Evolutionary conservation across 1,284 basidiomycete species (phyloP), one percentile per base, ranked within the genome.

Genomic region (Schizophyllum amplum): DNA sequence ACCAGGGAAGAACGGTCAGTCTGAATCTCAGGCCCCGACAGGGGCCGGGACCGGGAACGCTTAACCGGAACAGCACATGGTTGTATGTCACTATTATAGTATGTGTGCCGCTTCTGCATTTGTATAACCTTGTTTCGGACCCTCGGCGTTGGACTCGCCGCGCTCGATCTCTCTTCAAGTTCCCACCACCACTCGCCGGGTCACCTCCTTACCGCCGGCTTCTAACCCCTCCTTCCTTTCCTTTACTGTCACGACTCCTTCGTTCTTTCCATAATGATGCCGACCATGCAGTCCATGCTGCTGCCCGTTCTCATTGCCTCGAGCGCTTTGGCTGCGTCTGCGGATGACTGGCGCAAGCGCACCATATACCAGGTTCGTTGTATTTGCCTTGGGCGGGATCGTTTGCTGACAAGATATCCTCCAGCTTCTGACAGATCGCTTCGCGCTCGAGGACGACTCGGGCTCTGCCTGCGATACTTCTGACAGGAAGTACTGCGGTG

Each of bases 381-480:
- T 27, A 11, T 23, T n/a, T 24, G 5, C 26, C 22, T 11, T 21
- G 25, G 46, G 25, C 24, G n/a, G 25, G 49, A 22, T 22, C 4
- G 9, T 4, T 2, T 21, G 26, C 54, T 61, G 54, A 55, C 49
- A 46, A n/a, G n/a, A 4, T 50, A 50, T 21, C 47, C 23, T 27
- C 25, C 57, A 71, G 70, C 66, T 91, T 58, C 75, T 92, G 55
- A 89, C 86, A 1, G 90, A 92, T 69, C 81, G 89, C 42, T 92
- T 87, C 65, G 85, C 87, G 6, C 77, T 77, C 59, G 67, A 77
- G 4, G 60, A 64, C 51, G 56, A 64, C 54, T 68, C 74, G 1
- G 73, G 74, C 50, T 72, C 62, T 13, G 47, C 66, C 4, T 90
- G 88, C 66, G 72, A 86, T 63, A 77, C 80, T 2, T 71, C 73